Conservation (phyloP, 305 asterid genomes). For the Solanum hybrid region DNA sequence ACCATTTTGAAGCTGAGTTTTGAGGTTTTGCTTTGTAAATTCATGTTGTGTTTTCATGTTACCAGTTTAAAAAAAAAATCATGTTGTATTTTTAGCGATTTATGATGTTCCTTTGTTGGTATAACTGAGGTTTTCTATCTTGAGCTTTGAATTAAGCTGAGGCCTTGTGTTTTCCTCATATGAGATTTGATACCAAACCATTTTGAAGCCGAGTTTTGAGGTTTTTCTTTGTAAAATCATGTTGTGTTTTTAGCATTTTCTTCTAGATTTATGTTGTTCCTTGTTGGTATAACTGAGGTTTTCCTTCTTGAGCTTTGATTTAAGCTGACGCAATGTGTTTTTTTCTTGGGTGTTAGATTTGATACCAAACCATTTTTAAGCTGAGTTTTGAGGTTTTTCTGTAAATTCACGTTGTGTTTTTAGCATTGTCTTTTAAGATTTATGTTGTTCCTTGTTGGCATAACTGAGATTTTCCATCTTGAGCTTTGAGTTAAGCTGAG, state of each 20-base stretch:
- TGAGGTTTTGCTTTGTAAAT: not conserved
- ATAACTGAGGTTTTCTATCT: not conserved
- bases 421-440: not conserved
- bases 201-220: not conserved
- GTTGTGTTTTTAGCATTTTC: not conserved
- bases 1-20: not conserved
- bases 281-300: not conserved
- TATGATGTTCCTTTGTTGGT: not conserved
- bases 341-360: not conserved
- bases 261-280: not conserved
- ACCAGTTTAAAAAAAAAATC: not conserved
- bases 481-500: not conserved
- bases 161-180: not conserved
- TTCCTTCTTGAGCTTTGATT: not conserved
- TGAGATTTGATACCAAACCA: not conserved
- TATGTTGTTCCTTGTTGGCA: not conserved
- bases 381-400: not conserved
- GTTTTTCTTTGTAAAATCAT: not conserved
- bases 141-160: not conserved
- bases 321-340: not conserved
- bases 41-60: not conserved
- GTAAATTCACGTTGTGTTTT: not conserved
- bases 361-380: not conserved
- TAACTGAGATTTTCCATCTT: not conserved
- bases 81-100: not conserved